Evolutionary conservation across 768 basidiomycete genomes (phyloP), one percentile per base, ranked within the genome.

Genomic region (Podaxis carcinomalis): DNA sequence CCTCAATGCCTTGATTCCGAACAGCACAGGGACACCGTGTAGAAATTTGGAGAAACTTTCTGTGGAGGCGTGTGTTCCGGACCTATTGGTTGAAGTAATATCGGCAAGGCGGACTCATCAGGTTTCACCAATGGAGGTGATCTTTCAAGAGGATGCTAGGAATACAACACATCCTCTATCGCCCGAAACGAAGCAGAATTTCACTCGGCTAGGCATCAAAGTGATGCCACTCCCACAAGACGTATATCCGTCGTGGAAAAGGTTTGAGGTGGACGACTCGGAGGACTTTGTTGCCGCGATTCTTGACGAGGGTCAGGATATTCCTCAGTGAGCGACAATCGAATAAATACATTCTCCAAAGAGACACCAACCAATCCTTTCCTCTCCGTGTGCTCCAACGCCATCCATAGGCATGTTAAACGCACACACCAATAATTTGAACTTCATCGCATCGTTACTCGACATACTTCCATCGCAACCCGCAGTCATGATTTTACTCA

Each of bases 211-310:
- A 10, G 25, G 37, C 28, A 46, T 60, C 39, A 28, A 23, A n/a
- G 51, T 52, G 1, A 16, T 36, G 23, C 59, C 27, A 10, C 36
- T 35, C n/a, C 42, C 19, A 13, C 19, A 11, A 4, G 16, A 14
- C 14, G 13, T 6, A 13, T 16, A 36, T 46, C 5, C 21, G 40
- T 32, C 37, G 19, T 60, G 59, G 59, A 23, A 32, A 16, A 52
- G 19, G 28, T 60, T 46, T 7, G 51, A 46, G 25, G 39, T 36
- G 6, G 59, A 60, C 27, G 59, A 60, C n/a, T 60, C 59, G n/a
- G 59, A 60, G 16, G 59, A 52, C 13, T 40, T 60, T 19, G 59
- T 60, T 10, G 51, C 51, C 1, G 59, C 59, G 13, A 60, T 60
- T 23, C 32, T 60, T 13, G 35, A 35, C 13, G 59, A 60, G 44